Conservation (phyloP, 805 yeast species). For the Metschnikowia koreensis region DNA sequence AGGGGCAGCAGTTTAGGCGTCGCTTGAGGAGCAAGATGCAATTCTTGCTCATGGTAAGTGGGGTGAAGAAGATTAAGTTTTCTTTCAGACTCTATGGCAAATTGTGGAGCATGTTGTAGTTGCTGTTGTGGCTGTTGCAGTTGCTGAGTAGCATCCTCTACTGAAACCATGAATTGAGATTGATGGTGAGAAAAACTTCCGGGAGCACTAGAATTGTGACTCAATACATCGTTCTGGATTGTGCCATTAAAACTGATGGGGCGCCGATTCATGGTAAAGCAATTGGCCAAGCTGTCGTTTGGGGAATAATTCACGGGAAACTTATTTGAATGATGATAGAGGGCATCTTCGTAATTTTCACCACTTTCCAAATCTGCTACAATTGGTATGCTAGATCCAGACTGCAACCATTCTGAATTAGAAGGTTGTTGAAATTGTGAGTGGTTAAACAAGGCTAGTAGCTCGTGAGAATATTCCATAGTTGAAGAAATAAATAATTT, state of each 20-base stretch:
- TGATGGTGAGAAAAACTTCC: constrained; percentile 2
- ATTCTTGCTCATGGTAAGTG: not conserved
- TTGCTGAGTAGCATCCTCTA: not conserved
- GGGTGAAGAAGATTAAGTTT: not conserved
- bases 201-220: not conserved
- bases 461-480: constrained; percentile 9
- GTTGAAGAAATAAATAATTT: not conserved
- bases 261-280: not conserved
- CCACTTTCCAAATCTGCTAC: constrained; percentile 1
- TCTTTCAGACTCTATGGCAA: not conserved
- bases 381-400: constrained; percentile 3
- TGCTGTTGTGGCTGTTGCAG: too few relatives aligned
- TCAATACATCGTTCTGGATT: not conserved
- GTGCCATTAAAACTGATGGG: not conserved
- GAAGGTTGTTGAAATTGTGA: constrained; percentile 1
- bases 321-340: not conserved
- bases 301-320: not conserved
- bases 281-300: not conserved
- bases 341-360: constrained; percentile 1
- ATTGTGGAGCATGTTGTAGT: not conserved
- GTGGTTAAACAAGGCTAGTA: constrained; percentile 8
- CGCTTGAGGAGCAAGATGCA: not conserved
- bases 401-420: constrained; percentile 5
- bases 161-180: constrained; percentile 1
- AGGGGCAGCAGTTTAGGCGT: constrained; percentile 4